A percentile compares a stretch with the other conserved stretches of the same genome.
Evolutionary conservation across 2,329 filamentous ascomycete species (phyloP).

Genomic region (Cladosporium phlei): DNA sequence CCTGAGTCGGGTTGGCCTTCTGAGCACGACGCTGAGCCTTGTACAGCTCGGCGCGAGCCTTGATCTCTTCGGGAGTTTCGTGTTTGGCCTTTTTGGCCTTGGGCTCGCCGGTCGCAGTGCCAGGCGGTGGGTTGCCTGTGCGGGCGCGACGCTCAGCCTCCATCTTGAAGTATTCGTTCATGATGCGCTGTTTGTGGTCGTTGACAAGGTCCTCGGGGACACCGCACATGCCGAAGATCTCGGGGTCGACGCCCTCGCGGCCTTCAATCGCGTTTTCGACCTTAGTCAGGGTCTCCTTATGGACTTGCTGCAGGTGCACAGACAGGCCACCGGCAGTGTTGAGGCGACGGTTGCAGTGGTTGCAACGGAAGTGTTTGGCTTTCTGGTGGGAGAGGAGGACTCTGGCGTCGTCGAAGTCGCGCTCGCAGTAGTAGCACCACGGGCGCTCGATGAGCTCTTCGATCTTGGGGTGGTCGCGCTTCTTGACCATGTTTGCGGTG

Average conservation of each 20-base stretch:
- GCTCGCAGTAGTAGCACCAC: conserved; percentile 99
- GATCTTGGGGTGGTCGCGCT: conserved; percentile 62
- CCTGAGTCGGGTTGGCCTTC: conserved; percentile 25
- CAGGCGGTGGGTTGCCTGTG: conserved; percentile 75
- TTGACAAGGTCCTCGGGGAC: conserved; percentile 81
- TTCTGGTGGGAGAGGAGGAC: conserved; percentile 96
- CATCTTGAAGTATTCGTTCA: conserved; percentile 77
- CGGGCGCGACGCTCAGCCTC: conserved; percentile 76
- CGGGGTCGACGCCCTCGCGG: conserved; percentile 77
- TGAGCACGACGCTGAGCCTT: conserved; percentile 63
- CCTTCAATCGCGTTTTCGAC: conserved; percentile 92
- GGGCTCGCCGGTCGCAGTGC: conserved; percentile 15
- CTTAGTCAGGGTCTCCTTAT: conserved; percentile 82
- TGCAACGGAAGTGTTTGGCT: conserved; percentile 99
- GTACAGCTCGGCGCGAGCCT: conserved; percentile 73
- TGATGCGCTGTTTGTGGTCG: conserved; percentile 80
- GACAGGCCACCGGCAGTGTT: conserved; percentile 94
- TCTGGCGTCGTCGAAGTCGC: conserved; percentile 96
- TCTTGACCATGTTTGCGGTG: conserved; percentile 1
- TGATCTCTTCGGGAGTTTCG: conserved; percentile 71
- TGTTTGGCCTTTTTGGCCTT: conserved; percentile 61
- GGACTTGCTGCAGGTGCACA: conserved; percentile 97
- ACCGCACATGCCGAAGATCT: conserved; percentile 98
- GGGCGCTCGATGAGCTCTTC: conserved; percentile 83
- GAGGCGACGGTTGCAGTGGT: conserved; percentile 77